Evolutionary conservation across 169 alveolate genomes (phyloP), one percentile per base, ranked within the genome.

Genomic region (Plasmodium billcollinsi): DNA sequence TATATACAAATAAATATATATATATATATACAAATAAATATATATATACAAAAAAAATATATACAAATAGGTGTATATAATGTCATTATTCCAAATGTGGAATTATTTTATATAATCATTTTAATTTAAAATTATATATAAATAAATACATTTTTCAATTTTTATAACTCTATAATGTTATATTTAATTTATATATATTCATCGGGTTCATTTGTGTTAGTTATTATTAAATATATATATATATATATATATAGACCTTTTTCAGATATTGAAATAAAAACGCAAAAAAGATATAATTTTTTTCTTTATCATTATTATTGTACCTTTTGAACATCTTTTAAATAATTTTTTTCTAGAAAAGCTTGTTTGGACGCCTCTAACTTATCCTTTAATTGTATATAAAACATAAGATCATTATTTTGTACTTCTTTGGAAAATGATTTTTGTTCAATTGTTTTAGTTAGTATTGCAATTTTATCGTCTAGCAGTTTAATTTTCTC

Each of bases 291-390:
- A 29, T 73, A 45, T 1, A 3, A 33, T 26, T 33, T 33, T 4
- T 33, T 33, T 1, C 9, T 33, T 33, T 5, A 33, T 33, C 45
- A 33, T 33, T 0, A 33, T 33, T 33, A 33, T 33, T 33, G 45
- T 33, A 33, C 45, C 45, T 76, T 76, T 43, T 18, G 52, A 9
- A 67, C 45, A 59, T 80, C 59, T 49, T 80, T 29, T 72, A 80
- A 56, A 59, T 80, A 67, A 18, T 15, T 54, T 72, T 59, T 80
- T 56, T 80, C 97, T 75, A 93, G 76, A 74, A 80, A 94, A 15
- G 97, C 96, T n/a, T 92, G 91, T 20, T 95, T 95, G 1, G 97
- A 96, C 0, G 97, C 97, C 66, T 95, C 97, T 49, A 95, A 93
- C 70, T 95, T 95, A 80, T 95, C 97, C 62, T 95, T 88, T 12